Base-by-base conservation (phyloP, 352 stramenopile genomes). In the Achlya hypogyna region DNA sequence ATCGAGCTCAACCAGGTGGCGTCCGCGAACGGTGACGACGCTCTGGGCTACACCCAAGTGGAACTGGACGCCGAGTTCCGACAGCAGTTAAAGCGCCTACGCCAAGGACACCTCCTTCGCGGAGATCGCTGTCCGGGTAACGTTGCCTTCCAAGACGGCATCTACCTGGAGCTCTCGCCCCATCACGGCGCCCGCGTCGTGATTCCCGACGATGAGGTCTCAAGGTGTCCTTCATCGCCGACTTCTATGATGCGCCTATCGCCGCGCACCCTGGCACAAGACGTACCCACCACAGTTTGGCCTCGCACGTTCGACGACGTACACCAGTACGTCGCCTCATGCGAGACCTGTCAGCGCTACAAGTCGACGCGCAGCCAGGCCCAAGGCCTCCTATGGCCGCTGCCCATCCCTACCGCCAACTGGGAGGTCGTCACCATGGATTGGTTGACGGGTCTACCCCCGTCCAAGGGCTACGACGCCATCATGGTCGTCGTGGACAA, bases 351-450 rank as follows among this genome's bases (percentile, higher is more conserved):
- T 25, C 53, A 52, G 22, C 38, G 63, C 1, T 74, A 65, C 47
- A 74, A 76, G 51, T 64, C 69, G 18, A 76, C 42, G 28, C 74
- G 32, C 64, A 20, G 49, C 14, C n/a, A 28, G 1, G 68, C 66
- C 4, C 72, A 76, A 51, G 56, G 62, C 8, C 63, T 64, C n/a
- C 66, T 76, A 45, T 66, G 70, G 9, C 63, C 63, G 0, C 71
- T 74, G 60, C 47, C 49, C 0, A 65, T 64, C 28, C 63, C 71
- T 22, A 23, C 63, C 1, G 54, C 71, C 60, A 69, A 53, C 18
- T 78, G 68, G 71, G n/a, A 71, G 38, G 49, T 69, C 31, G 71
- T 75, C 5, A 73, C 65, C 12, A 75, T 72, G 51, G 66, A 74
- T 38, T 74, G 74, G 20, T 66, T 78, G 6, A 74, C 70, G 5